Evolutionary conservation across 179 eudicot genomes (phyloP).

Genomic region (Sideroxylon spinosum): DNA sequence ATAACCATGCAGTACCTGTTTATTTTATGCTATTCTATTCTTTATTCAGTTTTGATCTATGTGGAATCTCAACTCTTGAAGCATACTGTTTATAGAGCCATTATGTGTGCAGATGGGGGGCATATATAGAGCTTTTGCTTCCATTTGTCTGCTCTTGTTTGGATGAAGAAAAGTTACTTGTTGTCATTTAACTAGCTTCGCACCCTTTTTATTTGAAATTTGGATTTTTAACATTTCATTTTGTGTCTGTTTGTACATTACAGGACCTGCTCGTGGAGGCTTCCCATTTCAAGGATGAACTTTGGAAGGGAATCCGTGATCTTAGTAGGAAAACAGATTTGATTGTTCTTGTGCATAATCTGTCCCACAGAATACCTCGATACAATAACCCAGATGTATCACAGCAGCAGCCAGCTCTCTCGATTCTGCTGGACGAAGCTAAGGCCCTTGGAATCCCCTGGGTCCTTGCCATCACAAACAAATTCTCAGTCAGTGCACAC

Average conservation of each 20-base stretch:
- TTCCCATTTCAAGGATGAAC: slow-evolving; percentile 70
- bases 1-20: neutral
- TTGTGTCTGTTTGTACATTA: slow-evolving; percentile 15
- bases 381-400: slow-evolving; percentile 45
- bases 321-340: slow-evolving; percentile 73
- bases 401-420: slow-evolving; percentile 62
- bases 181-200: neutral
- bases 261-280: slow-evolving; percentile 84
- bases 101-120: neutral
- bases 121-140: neutral
- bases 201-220: neutral
- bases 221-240: slow-evolving; percentile 8
- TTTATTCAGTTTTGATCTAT: neutral
- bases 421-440: slow-evolving; percentile 73
- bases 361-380: slow-evolving; percentile 78
- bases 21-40: too few relatives aligned
- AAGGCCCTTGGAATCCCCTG: slow-evolving; percentile 91
- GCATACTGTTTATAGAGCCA: neutral
- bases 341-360: slow-evolving; percentile 86
- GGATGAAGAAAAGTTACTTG: neutral
- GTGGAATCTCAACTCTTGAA: neutral
- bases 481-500: slow-evolving; percentile 87
- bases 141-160: neutral
- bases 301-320: slow-evolving; percentile 92
- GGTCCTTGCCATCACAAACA: slow-evolving; percentile 92